phyloP scores from a whole-genome alignment of 345 rosid species.

The Syzygium aqueum region DNA sequence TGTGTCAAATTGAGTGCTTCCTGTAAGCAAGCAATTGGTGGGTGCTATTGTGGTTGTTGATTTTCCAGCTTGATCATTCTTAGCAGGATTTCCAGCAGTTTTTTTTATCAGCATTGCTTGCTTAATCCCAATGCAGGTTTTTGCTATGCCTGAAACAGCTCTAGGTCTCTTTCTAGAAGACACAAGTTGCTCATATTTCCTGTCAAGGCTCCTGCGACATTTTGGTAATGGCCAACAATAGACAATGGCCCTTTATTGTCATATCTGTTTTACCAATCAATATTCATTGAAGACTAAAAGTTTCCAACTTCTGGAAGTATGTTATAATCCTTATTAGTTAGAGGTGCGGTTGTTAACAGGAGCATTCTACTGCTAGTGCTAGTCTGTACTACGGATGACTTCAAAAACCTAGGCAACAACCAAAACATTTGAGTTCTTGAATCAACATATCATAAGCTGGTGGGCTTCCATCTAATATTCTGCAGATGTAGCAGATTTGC shows the following conservation, averaged over 20 bases:
- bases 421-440: not conserved
- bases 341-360: not conserved
- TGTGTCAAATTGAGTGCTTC: not conserved
- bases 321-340: not conserved
- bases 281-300: not conserved
- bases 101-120: not conserved
- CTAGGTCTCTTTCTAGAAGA: constrained; percentile 81
- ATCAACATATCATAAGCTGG: not conserved
- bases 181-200: constrained; percentile 67
- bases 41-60: not conserved
- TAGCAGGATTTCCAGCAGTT: not conserved
- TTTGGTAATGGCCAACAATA: constrained; percentile 33
- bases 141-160: constrained; percentile 88
- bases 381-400: not conserved
- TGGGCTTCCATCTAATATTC: not conserved
- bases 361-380: not conserved
- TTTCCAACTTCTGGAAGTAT: not conserved
- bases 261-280: not conserved
- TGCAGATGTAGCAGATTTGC: not conserved
- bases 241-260: not conserved
- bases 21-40: not conserved
- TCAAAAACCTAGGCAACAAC: not conserved
- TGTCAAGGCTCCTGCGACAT: constrained; percentile 79
- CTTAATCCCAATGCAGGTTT: constrained; percentile 25
- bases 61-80: not conserved